phyloP scores from a whole-genome alignment of 2,329 filamentous ascomycete species.

The Phaeosphaeriaceae sp. region DNA sequence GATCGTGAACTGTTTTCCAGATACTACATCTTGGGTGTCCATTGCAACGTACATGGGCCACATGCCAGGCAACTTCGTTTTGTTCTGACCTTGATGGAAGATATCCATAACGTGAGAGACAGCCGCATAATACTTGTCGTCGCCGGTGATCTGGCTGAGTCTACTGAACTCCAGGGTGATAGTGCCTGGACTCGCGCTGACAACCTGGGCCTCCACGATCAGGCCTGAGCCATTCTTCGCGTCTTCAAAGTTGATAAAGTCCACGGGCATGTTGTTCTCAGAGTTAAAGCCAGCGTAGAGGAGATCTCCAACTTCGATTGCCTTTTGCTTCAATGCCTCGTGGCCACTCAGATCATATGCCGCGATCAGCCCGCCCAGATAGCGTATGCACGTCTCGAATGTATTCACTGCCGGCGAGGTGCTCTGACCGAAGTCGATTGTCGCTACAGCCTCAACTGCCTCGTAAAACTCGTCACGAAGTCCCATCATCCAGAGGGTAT shows the following conservation, averaged over 20 bases:
- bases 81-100: constrained; percentile 75
- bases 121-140: constrained; percentile 88
- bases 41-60: constrained; percentile 73
- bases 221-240: constrained; percentile 51
- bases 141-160: constrained; percentile 81
- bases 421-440: constrained; percentile 84
- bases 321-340: constrained; percentile 74
- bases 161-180: constrained; percentile 89
- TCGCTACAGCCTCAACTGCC: constrained; percentile 70
- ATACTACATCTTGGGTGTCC: constrained; percentile 34
- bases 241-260: constrained; percentile 53
- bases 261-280: constrained; percentile 86
- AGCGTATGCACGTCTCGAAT: constrained; percentile 91
- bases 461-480: constrained; percentile 80
- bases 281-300: constrained; percentile 86
- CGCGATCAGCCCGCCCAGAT: constrained; percentile 81
- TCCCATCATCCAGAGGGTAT: constrained; percentile 88
- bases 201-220: constrained; percentile 64
- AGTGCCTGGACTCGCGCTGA: constrained; percentile 60
- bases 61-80: constrained; percentile 75
- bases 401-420: constrained; percentile 76
- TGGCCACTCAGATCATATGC: constrained; percentile 88
- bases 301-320: constrained; percentile 77
- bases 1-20: constrained; percentile 40
- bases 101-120: constrained; percentile 84